A percentile compares a stretch with the other conserved stretches of the same genome.
These are phyloP conservation scores for Inga leiocalycina DNA, from an alignment of 306 rosid genomes.

Conservation along the genomic window DNA sequence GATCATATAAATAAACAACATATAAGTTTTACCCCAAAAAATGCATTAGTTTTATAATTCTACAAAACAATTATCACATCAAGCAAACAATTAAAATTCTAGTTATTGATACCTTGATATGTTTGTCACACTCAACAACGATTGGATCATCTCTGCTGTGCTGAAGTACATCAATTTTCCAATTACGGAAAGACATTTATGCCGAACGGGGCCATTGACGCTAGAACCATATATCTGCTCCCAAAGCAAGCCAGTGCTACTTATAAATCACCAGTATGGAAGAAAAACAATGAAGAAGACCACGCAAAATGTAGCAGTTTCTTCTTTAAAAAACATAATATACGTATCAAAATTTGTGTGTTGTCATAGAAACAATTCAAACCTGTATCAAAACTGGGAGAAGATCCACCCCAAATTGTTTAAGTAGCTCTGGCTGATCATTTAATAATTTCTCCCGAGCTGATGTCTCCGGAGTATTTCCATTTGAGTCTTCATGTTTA, in stretches of 20 bases:
- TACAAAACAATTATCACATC: slow-evolving; percentile 6
- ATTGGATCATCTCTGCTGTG: slow-evolving; percentile 91
- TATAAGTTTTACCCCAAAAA: slow-evolving; percentile 18
- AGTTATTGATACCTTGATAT: slow-evolving; percentile 72
- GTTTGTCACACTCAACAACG: slow-evolving; percentile 77
- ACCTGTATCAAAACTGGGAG: slow-evolving; percentile 96
- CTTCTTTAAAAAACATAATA: neutral
- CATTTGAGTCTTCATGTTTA: slow-evolving; percentile 79
- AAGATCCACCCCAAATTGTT: slow-evolving; percentile 91
- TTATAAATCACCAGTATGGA: slow-evolving; percentile 20
- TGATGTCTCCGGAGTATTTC: slow-evolving; percentile 65
- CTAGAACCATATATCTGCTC: slow-evolving; percentile 95
- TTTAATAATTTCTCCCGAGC: slow-evolving; percentile 90
- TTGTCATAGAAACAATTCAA: slow-evolving; percentile 5
- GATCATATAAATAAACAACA: slow-evolving; percentile 35
- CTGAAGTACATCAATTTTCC: slow-evolving; percentile 98
- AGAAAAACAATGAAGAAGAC: neutral
- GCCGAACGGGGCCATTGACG: slow-evolving; percentile 95
- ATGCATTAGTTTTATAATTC: slow-evolving; percentile 25
- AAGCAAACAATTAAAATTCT: slow-evolving; percentile 30
- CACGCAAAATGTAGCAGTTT: slow-evolving; percentile 12
- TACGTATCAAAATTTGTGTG: slow-evolving; percentile 15
- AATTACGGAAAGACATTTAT: slow-evolving; percentile 88
- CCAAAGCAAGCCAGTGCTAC: slow-evolving; percentile 26
- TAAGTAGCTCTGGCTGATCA: slow-evolving; percentile 91